Base-by-base conservation (phyloP, 2,329 filamentous ascomycete species). In the Ophiostoma ips region DNA sequence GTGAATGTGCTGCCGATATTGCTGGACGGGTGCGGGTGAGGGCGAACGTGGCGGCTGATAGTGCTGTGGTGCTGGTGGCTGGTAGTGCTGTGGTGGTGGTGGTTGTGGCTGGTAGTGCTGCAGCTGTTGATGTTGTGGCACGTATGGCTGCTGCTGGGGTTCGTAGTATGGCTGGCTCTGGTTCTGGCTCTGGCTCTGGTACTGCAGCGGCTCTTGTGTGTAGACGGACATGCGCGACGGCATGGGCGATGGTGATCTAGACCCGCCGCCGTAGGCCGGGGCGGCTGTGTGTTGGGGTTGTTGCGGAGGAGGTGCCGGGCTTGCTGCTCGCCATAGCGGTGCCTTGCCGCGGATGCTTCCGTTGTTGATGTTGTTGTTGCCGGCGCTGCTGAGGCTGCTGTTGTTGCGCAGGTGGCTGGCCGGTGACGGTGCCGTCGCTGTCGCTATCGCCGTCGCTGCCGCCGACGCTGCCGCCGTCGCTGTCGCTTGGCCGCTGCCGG, bases 161-260 rank as follows among this genome's bases (percentile, higher is more conserved):
- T 50, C 46, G n/a, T 54, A 52, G 15, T 38, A 31, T 50, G 47
- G 47, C 13, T 48, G 38, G 35, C 47, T 46, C 40, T 8, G 15
- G 31, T 37, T 49, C 13, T 48, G 38, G 35, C 47, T 28, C 24
- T 36, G 37, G 37, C 7, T 3, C 9, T 34, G 31, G 31, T 34
- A 34, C 30, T 35, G 34, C 35, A 16, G 35, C 10, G 33, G 33
- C 33, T 34, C 43, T 21, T 45, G 43, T 19, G 28, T 33, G 16
- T 45, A 45, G 12, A 24, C 30, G 43, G 43, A 24, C 43, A 45
- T 45, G 16, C 30, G 43, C 16, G 62, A 49, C 60, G 65, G 67
- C 2, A 60, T 61, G 4, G 67, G 69, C 6, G 68, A 71, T 35
- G 63, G 58, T 61, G 44, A 46, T 34, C 58, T 54, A 41, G 44